phyloP scores from a whole-genome alignment of 1,284 basidiomycete genomes.

The Pseudomicrostroma phylloplanum region DNA sequence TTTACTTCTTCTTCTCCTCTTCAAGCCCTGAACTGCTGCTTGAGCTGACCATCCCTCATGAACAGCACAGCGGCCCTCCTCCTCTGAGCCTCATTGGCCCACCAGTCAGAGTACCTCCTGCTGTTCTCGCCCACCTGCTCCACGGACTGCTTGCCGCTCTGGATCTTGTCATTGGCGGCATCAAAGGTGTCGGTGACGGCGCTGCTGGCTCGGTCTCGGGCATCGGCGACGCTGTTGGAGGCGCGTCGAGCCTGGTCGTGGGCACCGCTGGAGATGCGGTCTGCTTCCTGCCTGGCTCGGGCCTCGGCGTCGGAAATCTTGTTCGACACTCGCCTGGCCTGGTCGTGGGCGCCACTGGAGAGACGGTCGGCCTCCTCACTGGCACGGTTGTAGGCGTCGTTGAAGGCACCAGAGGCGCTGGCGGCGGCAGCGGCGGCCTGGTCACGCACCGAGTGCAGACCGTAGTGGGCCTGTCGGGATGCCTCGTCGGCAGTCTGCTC shows the following conservation, averaged over 20 bases:
- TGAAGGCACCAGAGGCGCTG: constrained; percentile 8
- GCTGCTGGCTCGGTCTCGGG: not conserved
- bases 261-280: not conserved
- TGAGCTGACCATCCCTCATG: not conserved
- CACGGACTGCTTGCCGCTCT: not conserved
- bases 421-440: constrained; percentile 18
- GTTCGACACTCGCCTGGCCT: constrained; percentile 14
- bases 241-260: not conserved
- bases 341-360: constrained; percentile 19
- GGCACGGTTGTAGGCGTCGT: not conserved
- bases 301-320: not conserved
- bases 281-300: not conserved
- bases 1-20: too few relatives aligned
- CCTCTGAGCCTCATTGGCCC: not conserved
- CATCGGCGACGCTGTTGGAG: not conserved
- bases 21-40: too few relatives aligned
- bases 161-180: not conserved
- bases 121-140: not conserved
- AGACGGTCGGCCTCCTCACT: constrained; percentile 1
- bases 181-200: not conserved
- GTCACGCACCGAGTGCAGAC: constrained; percentile 17
- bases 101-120: not conserved
- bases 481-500: constrained; percentile 14
- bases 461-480: constrained; percentile 6
- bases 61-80: not conserved